Evolutionary conservation across 1,284 basidiomycete genomes (phyloP).

Genomic region (Marasmius fiardii): DNA sequence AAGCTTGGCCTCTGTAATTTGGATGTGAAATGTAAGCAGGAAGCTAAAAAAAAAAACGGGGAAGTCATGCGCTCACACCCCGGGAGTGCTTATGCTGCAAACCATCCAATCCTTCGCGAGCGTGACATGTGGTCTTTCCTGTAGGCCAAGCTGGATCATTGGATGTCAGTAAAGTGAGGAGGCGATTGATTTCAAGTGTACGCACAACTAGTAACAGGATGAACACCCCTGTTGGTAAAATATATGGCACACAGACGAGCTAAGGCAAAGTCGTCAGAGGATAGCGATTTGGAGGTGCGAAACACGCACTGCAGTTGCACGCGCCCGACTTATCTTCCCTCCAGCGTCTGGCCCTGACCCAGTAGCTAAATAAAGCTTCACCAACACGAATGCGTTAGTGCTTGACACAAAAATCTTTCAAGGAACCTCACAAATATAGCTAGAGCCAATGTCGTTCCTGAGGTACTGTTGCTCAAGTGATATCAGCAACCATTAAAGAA

Average conservation of each 20-base stretch:
- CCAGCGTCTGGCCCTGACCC: neutral
- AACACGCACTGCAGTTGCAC: no score
- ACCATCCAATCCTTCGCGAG: slow-evolving; percentile 11
- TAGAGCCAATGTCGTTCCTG: slow-evolving; percentile 14
- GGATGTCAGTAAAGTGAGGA: neutral
- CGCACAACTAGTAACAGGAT: slow-evolving; percentile 7
- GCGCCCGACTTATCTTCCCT: neutral
- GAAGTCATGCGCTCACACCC: slow-evolving; percentile 3
- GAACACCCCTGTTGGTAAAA: slow-evolving; percentile 9
- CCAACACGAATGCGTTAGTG: neutral
- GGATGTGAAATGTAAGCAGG: neutral
- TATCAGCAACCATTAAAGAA: neutral
- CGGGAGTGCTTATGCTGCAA: slow-evolving; percentile 5
- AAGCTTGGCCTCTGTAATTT: slow-evolving; percentile 5
- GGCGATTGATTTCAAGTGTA: neutral
- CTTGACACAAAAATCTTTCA: neutral
- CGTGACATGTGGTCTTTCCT: slow-evolving; percentile 2
- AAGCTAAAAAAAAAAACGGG: neutral
- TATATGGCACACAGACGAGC: slow-evolving; percentile 11
- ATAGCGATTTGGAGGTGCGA: neutral
- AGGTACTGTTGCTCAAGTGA: slow-evolving; percentile 5
- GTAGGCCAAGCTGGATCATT: slow-evolving; percentile 5
- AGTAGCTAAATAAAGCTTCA: neutral
- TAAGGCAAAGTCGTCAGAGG: neutral
- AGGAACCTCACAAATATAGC: slow-evolving; percentile 11